These are phyloP conservation scores for Cordia subcordata DNA, from an alignment of 257 asterid species.

Conservation along the genomic window DNA sequence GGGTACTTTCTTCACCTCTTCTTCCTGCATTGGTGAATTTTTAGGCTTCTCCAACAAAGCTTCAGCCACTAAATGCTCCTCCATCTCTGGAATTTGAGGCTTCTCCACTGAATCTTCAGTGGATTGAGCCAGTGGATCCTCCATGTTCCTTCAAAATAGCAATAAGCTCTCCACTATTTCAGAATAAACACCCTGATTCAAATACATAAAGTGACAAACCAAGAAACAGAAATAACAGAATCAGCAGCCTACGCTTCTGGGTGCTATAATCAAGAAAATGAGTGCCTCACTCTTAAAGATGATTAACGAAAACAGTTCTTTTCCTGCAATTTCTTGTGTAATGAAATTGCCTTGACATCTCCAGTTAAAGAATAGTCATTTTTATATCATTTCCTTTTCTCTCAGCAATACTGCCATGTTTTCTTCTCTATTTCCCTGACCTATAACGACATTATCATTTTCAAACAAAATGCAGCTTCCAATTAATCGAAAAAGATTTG, in stretches of 20 bases:
- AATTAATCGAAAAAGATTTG: no score
- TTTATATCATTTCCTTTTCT: no score
- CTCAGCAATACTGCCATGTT: background rate
- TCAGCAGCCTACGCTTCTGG: background rate
- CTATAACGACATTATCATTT: no score
- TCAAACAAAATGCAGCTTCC: background rate
- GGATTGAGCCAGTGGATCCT: slow-evolving; percentile 29
- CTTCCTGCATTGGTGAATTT: slow-evolving; percentile 22
- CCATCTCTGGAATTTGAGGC: slow-evolving; percentile 17
- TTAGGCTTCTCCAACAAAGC: slow-evolving; percentile 17
- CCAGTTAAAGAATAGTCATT: no score
- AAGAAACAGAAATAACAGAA: background rate
- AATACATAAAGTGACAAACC: background rate
- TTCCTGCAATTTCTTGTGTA: background rate
- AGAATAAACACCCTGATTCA: background rate
- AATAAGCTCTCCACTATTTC: background rate
- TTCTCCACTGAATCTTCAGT: slow-evolving; percentile 34
- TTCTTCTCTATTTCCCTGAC: background rate
- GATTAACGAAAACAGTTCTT: background rate
- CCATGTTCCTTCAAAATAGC: slow-evolving; percentile 23
- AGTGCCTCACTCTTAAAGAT: background rate
- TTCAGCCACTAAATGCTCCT: slow-evolving; percentile 18
- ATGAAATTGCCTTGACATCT: no score
- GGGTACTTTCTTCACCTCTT: slow-evolving; percentile 37
- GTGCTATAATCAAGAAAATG: background rate